Conservation (phyloP, 1,284 basidiomycete species). For the Flammula alnicola region DNA sequence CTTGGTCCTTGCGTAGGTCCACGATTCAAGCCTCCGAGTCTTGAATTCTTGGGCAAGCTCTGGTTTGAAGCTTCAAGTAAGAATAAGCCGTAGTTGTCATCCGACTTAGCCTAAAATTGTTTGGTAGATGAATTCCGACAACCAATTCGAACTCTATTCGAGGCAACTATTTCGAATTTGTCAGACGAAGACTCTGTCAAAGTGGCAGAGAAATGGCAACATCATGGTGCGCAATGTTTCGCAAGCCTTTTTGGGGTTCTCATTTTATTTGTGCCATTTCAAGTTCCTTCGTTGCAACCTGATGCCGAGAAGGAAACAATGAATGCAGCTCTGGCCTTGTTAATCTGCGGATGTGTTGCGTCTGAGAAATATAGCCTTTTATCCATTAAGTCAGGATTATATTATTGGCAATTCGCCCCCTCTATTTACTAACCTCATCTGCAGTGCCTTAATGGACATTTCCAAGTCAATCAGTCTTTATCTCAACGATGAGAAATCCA, state of each 20-base stretch:
- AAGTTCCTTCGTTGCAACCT: slow-evolving; percentile 76
- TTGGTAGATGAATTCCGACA: slow-evolving; percentile 72
- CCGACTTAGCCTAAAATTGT: slow-evolving; percentile 11
- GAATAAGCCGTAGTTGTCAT: slow-evolving; percentile 27
- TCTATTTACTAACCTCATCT: background rate
- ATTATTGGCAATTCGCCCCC: background rate
- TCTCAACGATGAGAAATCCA: slow-evolving; percentile 72
- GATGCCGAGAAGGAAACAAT: slow-evolving; percentile 57
- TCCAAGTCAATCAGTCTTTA: slow-evolving; percentile 82
- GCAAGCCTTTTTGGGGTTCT: background rate
- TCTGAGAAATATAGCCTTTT: slow-evolving; percentile 82
- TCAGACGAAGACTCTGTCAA: slow-evolving; percentile 67
- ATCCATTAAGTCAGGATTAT: slow-evolving; percentile 59
- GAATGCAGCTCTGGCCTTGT: slow-evolving; percentile 70
- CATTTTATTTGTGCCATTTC: slow-evolving; percentile 13
- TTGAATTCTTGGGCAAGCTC: slow-evolving; percentile 71
- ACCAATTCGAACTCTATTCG: slow-evolving; percentile 77
- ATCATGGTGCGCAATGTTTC: slow-evolving; percentile 52
- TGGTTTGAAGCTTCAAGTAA: slow-evolving; percentile 79
- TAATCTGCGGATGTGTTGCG: slow-evolving; percentile 85
- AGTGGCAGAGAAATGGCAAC: slow-evolving; percentile 73
- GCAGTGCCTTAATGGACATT: slow-evolving; percentile 83
- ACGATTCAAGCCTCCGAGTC: slow-evolving; percentile 66
- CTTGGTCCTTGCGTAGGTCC: slow-evolving; percentile 63
- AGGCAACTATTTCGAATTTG: slow-evolving; percentile 69